Conservation (phyloP, 352 stramenopile species). For the Globisporangium spinosum region DNA sequence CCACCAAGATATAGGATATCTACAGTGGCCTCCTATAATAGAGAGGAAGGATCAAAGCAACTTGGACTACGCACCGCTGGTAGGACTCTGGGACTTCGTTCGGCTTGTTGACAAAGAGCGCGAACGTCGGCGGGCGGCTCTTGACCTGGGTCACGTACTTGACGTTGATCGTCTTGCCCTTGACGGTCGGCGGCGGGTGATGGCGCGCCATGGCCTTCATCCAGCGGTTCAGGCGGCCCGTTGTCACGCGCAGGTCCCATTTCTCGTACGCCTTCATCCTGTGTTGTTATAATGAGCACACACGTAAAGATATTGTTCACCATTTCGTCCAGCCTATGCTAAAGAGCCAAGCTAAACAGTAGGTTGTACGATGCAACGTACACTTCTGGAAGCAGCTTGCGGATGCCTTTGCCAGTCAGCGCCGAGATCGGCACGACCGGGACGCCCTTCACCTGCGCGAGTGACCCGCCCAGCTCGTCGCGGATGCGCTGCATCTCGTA, state of each 20-base stretch:
- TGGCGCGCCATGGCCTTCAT: constrained; percentile 81
- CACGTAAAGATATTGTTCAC: background rate
- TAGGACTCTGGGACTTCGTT: constrained; percentile 73
- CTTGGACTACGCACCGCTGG: constrained; percentile 35
- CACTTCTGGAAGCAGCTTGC: constrained; percentile 77
- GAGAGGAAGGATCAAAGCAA: background rate
- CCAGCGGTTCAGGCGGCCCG: constrained; percentile 75
- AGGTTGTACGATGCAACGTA: constrained; percentile 20
- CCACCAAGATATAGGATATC: background rate
- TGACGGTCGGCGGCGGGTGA: constrained; percentile 75
- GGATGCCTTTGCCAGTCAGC: constrained; percentile 68
- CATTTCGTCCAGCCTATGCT: background rate
- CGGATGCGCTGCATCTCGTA: constrained; percentile 64
- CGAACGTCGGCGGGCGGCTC: constrained; percentile 75
- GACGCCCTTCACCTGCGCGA: constrained; percentile 74
- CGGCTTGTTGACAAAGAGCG: constrained; percentile 79
- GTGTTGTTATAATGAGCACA: background rate
- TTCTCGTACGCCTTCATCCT: constrained; percentile 77
- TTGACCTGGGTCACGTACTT: constrained; percentile 89
- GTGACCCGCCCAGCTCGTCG: constrained; percentile 62
- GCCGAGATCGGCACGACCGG: constrained; percentile 78
- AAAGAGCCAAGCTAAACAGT: background rate
- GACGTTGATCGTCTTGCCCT: constrained; percentile 83
- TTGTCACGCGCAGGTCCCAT: constrained; percentile 78
- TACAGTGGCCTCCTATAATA: background rate